Base-by-base conservation (phyloP, 805 yeast genomes). In the Cyberlindnera maritima region DNA sequence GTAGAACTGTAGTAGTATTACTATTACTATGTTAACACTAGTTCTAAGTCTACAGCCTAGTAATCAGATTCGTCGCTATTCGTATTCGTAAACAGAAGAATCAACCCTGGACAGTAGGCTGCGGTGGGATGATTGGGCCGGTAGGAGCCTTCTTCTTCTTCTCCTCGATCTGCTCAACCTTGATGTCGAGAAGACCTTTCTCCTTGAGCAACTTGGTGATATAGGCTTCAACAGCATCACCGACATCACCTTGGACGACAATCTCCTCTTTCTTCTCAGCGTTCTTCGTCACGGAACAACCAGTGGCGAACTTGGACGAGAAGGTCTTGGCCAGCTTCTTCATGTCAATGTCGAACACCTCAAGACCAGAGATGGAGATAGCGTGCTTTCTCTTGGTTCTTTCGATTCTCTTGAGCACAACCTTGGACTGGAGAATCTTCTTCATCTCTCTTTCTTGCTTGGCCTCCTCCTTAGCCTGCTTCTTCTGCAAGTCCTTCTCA, bases 251-350 rank as follows among this genome's bases (percentile, higher is more conserved):
- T 70, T 91, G 97, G 49, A 91, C 85, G 48, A 88, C 79, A 47
- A 91, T 80, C 62, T 91, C 98, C 52, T 92, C 97, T 64, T 86
- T 88, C 69, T 91, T 91, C 55, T 91, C 98, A 3, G 82, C 90
- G 54, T 81, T 87, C 68, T 91, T 91, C 4, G 90, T 83, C 13
- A 91, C 96, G 19, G 94, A 82, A 25, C 97, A 92, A 43, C 98
- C 98, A 9, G 97, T 91, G 13, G 98, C 98, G 63, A 92, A 91
- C 66, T 87, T 89, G 31, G 94, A 84, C 0, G 97, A 94, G 67
- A 92, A 91, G 0, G 90, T 83, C 74, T 92, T 92, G 38, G 96
- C 87, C 55, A 89, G 74, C 63, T 90, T 91, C 72, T 91, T 91
- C 80, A 88, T 77, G 63, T 91, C 97, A 50, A 89, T 78, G 50